Conservation (phyloP, 106 monocot genomes). For the Platanthera guangdongensis region DNA sequence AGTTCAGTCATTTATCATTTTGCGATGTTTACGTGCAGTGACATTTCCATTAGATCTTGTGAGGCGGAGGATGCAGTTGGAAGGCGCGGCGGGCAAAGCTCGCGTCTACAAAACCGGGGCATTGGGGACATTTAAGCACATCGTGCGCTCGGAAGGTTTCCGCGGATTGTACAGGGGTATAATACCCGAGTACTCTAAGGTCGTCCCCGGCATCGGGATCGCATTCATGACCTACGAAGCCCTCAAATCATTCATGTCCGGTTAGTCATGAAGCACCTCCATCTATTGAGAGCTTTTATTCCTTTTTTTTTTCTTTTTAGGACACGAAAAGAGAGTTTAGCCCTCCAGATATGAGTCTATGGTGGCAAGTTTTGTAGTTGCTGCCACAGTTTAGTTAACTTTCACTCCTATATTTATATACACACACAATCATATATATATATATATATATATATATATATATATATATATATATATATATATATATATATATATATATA, state of each 20-base stretch:
- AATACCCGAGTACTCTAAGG: constrained; percentile 75
- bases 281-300: neutral
- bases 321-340: neutral
- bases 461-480: too few relatives aligned
- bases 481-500: too few relatives aligned
- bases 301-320: neutral
- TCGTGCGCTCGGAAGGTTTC: constrained; percentile 56
- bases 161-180: constrained; percentile 80
- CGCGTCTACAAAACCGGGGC: constrained; percentile 57
- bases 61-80: constrained; percentile 67
- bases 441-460: too few relatives aligned
- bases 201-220: constrained; percentile 70
- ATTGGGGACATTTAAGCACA: constrained; percentile 49
- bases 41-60: constrained; percentile 87
- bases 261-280: neutral
- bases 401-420: neutral
- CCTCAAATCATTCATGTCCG: constrained; percentile 26
- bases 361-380: constrained; percentile 11
- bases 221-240: constrained; percentile 83
- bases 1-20: neutral
- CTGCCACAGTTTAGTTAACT: neutral
- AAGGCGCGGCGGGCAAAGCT: constrained; percentile 65
- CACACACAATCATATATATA: too few relatives aligned
- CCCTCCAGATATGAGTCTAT: neutral
- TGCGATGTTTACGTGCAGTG: constrained; percentile 19